Evolutionary conservation across 2,329 filamentous ascomycete genomes (phyloP), one percentile per base, ranked within the genome.

Genomic region (Arthrobotrys iridis): DNA sequence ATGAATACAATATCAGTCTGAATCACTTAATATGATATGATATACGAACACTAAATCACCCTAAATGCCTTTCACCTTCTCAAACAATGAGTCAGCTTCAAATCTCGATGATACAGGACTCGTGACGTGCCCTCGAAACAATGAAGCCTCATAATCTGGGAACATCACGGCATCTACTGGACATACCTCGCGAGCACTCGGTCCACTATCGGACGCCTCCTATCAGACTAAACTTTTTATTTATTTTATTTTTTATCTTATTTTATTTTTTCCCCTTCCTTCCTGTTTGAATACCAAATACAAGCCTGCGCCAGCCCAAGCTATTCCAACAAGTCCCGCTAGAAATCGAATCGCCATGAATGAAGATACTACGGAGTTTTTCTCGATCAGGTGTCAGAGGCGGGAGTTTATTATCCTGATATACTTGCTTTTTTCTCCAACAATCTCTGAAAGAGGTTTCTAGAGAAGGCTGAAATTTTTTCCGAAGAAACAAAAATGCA

Each of bases 181-280:
- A n/a, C 8, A 37, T 18, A 15, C 15, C 22, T 67, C 50, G 62
- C 48, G 58, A 58, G 35, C 50, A 28, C 30, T 67, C 50, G 48
- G 26, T 46, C 8, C 24, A 30, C 4, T 24, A 67, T 67, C 63
- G 63, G 63, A 50, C 24, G 63, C 50, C 40, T 58, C 63, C 63
- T 50, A 58, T 67, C 48, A 18, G 35, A 26, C 26, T 3, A 33
- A 22, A 40, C 45, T 41, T 37, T 48, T 37, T 22, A 20, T 43
- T 60, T n/a, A n/a, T n/a, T 43, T 26, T 8, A 24, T 7, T 22
- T 8, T 13, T 15, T 57, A 20, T 20, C n/a, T 20, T 5, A 3
- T 18, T 15, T 35, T 35, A 20, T 28, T 37, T 48, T 48, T 20
- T 57, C 30, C 50, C n/a, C n/a, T n/a, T n/a, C n/a, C n/a, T n/a